Base-by-base conservation (phyloP, 148 eudicot genomes). In the Hydrangea macrophylla region DNA sequence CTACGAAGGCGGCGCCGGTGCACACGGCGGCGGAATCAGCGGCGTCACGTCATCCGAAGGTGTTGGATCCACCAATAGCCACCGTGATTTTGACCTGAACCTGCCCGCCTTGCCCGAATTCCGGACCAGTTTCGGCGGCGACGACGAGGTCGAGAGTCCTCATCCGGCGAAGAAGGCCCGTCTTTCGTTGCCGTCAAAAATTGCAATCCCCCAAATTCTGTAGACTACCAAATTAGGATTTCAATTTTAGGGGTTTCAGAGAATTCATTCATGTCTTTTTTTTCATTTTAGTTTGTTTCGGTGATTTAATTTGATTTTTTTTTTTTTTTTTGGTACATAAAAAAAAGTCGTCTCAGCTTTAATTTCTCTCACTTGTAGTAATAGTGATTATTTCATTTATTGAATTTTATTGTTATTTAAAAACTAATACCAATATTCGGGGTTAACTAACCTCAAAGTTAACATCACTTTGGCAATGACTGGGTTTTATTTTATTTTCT, bases 131-230 rank as follows among this genome's bases (percentile, higher is more conserved):
- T 36, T 77, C 24, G 59, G 35, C 33, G 76, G 67, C 11, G 97
- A 87, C 11, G 88, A 90, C 7, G 98, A 94, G 64, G 97, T 90
- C 1, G 93, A 87, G 70, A 90, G 97, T 58, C 99, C 99, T 2
- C 99, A 94, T 37, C 99, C 99, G 28, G 60, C 76, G 37, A 94
- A 94, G 77, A 94, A 86, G 62, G 75, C 86, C 0, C 76, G 91
- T 0, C 65, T 88, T 54, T 20, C 64, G 25, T 44, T 78, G 10
- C 64, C 78, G 27, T 35, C 27, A 11, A 42, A 62, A 53, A 0
- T 37, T 9, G 54, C 42, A 50, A 15, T 42, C 37, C 28, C 59
- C 2, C 18, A 6, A 26, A 9, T 10, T 7, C 24, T 0, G 20
- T 15, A 57, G 37, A 45, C 26, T 24, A 8, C 13, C 39, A 2